Evolutionary conservation across 2,329 filamentous ascomycete species (phyloP).

Genomic region (Trichoderma sp.): DNA sequence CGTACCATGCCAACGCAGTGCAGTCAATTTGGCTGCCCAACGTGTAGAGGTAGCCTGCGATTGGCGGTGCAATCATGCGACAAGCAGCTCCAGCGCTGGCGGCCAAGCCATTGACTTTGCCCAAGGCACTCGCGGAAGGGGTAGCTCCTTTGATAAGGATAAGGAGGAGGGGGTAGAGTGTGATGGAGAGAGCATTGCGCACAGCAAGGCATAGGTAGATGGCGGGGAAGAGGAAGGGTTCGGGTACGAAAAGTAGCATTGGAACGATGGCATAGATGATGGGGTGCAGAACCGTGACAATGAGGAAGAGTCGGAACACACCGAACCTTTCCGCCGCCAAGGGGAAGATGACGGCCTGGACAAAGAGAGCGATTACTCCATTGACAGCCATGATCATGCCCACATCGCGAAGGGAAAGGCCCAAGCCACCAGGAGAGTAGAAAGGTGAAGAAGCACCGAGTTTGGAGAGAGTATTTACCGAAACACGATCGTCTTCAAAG

Average conservation of each 20-base stretch:
- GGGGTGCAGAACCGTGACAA: constrained; percentile 63
- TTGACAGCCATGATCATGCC: constrained; percentile 65
- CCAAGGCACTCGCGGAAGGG: constrained; percentile 58
- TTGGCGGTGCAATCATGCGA: constrained; percentile 67
- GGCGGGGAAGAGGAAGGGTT: constrained; percentile 54
- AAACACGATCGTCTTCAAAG: constrained; percentile 73
- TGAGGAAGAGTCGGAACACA: constrained; percentile 62
- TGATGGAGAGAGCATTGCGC: constrained; percentile 64
- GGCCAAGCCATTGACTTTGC: constrained; percentile 68
- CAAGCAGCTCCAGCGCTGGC: constrained; percentile 68
- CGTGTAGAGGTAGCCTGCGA: constrained; percentile 66
- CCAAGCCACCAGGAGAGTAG: constrained; percentile 64
- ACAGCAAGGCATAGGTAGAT: constrained; percentile 63
- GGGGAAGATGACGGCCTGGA: constrained; percentile 65
- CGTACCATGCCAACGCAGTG: constrained; percentile 67
- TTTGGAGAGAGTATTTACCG: constrained; percentile 44
- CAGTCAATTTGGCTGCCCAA: constrained; percentile 62
- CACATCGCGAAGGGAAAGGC: constrained; percentile 64
- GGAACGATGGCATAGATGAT: constrained; percentile 65
- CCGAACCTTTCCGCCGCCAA: constrained; percentile 61
- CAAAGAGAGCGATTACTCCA: constrained; percentile 61
- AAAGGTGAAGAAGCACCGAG: constrained; percentile 49
- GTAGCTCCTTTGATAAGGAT: constrained; percentile 71
- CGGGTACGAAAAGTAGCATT: constrained; percentile 59
- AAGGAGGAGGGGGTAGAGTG: constrained; percentile 67